Evolutionary conservation across 352 stramenopile species (phyloP), one percentile per base, ranked within the genome.

Genomic region (Pythium folliculosum): DNA sequence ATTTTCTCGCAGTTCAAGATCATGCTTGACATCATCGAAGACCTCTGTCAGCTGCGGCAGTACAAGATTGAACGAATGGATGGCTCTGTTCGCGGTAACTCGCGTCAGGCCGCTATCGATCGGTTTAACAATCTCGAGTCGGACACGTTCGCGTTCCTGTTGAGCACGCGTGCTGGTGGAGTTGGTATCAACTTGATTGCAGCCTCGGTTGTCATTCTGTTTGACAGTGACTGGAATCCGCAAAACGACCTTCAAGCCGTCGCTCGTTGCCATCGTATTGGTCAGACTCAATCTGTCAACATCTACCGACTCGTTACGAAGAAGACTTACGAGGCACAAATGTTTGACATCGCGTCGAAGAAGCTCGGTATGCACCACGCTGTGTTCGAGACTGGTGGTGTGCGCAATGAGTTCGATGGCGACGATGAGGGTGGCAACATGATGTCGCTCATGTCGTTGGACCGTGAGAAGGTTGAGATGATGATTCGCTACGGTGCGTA

Each of bases 271-370:
- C 98, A 99, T 78, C 94, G 98, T 74, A 99, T 99, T 66, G 98
- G 98, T 8, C 97, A 99, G 76, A 99, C 97, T 0, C 98, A 99
- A 71, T 97, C 98, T 38, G 98, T 99, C 40, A 98, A 96, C 71
- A 99, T 99, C 37, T 99, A 99, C 79, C 96, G 98, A 59, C 82
- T 99, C 13, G 96, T 99, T 61, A 99, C 97, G 12, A 99, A 98
- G 78, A 96, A 98, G 54, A 99, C 96, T 22, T 99, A 99, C 70
- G 98, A 99, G 80, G 95, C 97, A 49, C 96, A 99, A 71, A 99
- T 99, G 96, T 99, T 99, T 83, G 97, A 99, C 60, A 97, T 98
- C 65, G 97, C 97, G 16, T 98, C 88, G 23, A 99, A 98, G 75
- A 99, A 99, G 75, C 84, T 99, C 8, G 98, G 97, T 12, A 95